Conservation (phyloP, 1,139 yeast species). For the Nadsonia commutata region DNA sequence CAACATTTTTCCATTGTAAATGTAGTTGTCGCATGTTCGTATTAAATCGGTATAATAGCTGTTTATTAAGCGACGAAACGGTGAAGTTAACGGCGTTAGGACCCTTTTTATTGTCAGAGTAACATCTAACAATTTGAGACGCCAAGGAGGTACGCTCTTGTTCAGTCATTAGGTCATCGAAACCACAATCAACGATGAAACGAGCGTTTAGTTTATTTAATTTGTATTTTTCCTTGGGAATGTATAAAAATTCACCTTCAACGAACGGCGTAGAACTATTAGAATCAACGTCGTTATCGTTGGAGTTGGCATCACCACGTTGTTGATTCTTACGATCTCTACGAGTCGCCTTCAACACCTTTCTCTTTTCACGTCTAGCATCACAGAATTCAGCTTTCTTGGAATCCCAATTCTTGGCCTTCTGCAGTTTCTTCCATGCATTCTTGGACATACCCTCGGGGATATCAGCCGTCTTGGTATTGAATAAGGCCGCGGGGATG, state of each 20-base stretch:
- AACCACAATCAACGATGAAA: constrained; percentile 71
- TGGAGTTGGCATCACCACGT: constrained; percentile 7
- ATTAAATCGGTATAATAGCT: constrained; percentile 55
- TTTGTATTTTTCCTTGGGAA: neutral
- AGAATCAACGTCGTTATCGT: neutral
- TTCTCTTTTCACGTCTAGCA: constrained; percentile 39
- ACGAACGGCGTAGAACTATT: too few species aligned
- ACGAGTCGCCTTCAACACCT: constrained; percentile 18
- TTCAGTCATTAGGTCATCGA: constrained; percentile 78
- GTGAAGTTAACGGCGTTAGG: constrained; percentile 42
- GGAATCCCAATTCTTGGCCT: constrained; percentile 46
- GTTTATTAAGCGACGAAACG: constrained; percentile 52
- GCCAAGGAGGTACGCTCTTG: constrained; percentile 61
- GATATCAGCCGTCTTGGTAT: constrained; percentile 11
- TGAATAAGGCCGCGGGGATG: neutral
- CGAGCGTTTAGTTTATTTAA: neutral
- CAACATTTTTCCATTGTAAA: constrained; percentile 50
- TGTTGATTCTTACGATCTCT: constrained; percentile 19
- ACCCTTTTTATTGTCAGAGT: constrained; percentile 60
- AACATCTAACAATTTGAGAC: constrained; percentile 67
- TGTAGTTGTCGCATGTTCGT: constrained; percentile 40
- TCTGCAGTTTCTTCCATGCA: constrained; percentile 63
- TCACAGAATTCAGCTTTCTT: constrained; percentile 40
- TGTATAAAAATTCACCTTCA: too few species aligned
- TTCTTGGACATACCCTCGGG: constrained; percentile 80